phyloP scores from a whole-genome alignment of 352 stramenopile genomes.

The Phytophthora agathidicida region DNA sequence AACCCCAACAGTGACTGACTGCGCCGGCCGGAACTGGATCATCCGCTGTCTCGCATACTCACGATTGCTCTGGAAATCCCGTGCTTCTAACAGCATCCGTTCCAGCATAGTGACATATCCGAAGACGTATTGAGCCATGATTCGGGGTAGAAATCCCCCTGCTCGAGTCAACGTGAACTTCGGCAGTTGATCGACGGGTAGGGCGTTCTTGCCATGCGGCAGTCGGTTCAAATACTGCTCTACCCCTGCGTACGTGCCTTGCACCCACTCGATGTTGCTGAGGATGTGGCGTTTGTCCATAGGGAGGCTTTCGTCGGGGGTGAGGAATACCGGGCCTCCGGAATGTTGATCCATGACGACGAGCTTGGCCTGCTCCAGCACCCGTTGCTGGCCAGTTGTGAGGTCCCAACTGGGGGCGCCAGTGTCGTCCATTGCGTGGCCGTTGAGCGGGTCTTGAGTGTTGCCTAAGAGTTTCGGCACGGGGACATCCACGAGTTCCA shows the following conservation, averaged over 20 bases:
- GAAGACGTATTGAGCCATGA: conserved; percentile 78
- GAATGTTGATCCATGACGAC: conserved; percentile 52
- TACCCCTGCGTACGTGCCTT: conserved; percentile 73
- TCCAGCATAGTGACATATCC: conserved; percentile 64
- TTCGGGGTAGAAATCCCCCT: conserved; percentile 52
- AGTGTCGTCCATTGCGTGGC: conserved; percentile 30
- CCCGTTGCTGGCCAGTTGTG: conserved; percentile 28
- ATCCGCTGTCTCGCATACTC: conserved; percentile 44
- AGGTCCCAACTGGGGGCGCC: conserved; percentile 33
- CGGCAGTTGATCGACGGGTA: conserved; percentile 13
- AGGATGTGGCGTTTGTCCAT: conserved; percentile 45
- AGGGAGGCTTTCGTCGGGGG: conserved; percentile 21
- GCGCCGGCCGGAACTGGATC: conserved; percentile 54
- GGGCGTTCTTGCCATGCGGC: not conserved
- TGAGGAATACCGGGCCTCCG: conserved; percentile 48
- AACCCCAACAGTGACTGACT: conserved; percentile 56
- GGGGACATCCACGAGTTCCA: conserved; percentile 39
- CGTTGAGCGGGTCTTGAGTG: conserved; percentile 39
- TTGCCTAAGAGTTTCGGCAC: conserved; percentile 37
- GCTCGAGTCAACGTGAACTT: conserved; percentile 60
- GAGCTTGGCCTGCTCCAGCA: conserved; percentile 35
- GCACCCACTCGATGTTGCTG: conserved; percentile 61
- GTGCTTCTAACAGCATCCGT: conserved; percentile 60
- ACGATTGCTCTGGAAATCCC: conserved; percentile 39
- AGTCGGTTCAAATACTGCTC: conserved; percentile 59